Conservation (phyloP, 306 rosid species). For the barrel medic (Medicago truncatula) region MtrunA17r5.0-ANR NC_053048.1:25194001-25194500, state of each 20-base stretch:
- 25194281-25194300: background rate
- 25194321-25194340: too few relatives aligned
- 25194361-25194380: too few relatives aligned
- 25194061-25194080: constrained; percentile 37
- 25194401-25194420: too few relatives aligned
- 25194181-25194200: constrained; percentile 85
- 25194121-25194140: constrained; percentile 27
- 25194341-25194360: too few relatives aligned
- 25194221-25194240: constrained; percentile 97
- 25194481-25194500: too few relatives aligned
- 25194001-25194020: constrained; percentile 88
- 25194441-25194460: too few relatives aligned
- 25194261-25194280: background rate
- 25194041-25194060: constrained; percentile 88
- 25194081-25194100: background rate
- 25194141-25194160: constrained; percentile 63
- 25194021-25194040: constrained; percentile 91
- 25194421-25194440: too few relatives aligned
- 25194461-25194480: background rate
- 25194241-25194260: constrained; percentile 86
- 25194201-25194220: constrained; percentile 96
- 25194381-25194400: too few relatives aligned
- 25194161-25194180: constrained; percentile 83
- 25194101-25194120: background rate
- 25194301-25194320: too few relatives aligned